These are phyloP conservation scores for Daldinia concentrica DNA, from an alignment of 495 filamentous ascomycete species.

Conservation along the genomic window DNA sequence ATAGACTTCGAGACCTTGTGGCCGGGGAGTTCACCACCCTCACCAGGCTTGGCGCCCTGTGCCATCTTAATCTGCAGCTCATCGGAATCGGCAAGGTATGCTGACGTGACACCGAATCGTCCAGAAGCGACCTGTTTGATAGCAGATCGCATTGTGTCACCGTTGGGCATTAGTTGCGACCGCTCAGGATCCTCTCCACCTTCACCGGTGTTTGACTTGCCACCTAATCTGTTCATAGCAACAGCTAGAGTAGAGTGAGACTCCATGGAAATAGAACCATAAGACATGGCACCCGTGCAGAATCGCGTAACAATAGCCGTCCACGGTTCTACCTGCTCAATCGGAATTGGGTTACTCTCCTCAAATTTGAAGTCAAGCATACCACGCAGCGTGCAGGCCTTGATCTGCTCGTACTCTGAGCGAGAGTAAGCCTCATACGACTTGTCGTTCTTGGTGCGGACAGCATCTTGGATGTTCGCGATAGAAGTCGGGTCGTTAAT, in stretches of 20 bases:
- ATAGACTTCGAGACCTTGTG: conserved; percentile 99
- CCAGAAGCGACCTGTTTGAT: conserved; percentile 99
- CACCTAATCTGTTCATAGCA: conserved; percentile 97
- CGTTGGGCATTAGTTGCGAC: conserved; percentile 85
- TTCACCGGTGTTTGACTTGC: conserved; percentile 99
- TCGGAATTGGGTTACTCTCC: conserved; percentile 83
- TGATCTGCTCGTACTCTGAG: conserved; percentile 96
- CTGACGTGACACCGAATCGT: conserved; percentile 96
- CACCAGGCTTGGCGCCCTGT: conserved; percentile 97
- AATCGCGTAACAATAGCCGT: conserved; percentile 98
- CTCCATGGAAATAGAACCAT: conserved; percentile 99
- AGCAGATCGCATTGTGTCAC: conserved; percentile 97
- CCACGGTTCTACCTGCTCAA: conserved; percentile 99
- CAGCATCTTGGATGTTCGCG: conserved; percentile 98
- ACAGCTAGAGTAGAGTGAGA: conserved; percentile 97
- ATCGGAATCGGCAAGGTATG: conserved; percentile 98
- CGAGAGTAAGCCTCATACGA: conserved; percentile 98
- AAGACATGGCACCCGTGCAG: conserved; percentile 99
- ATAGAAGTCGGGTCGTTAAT: conserved; percentile 96
- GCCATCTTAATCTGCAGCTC: conserved; percentile 99
- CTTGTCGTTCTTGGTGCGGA: conserved; percentile 99
- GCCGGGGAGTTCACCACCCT: conserved; percentile 97
- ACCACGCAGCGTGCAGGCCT: conserved; percentile 95
- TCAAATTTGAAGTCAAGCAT: conserved; percentile 99
- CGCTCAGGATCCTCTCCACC: conserved; percentile 97